These are phyloP conservation scores for Termitomyces sp. DNA, from an alignment of 768 basidiomycete genomes.

Conservation along the genomic window DNA sequence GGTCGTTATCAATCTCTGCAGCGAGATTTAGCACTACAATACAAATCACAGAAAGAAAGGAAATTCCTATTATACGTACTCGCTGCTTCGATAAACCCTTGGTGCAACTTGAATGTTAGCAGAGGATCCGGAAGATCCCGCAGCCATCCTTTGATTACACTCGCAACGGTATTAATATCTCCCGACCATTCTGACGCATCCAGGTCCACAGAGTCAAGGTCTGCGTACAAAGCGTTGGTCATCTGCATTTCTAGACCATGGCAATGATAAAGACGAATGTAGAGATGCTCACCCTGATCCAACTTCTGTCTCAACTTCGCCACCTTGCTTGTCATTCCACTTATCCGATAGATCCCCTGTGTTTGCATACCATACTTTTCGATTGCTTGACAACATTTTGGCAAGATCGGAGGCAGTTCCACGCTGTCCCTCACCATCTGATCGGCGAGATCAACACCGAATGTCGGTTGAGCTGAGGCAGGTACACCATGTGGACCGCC, in stretches of 20 bases:
- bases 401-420: slow-evolving; percentile 83
- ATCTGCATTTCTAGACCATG: not conserved
- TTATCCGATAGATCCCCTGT: slow-evolving; percentile 91
- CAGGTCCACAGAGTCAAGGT: slow-evolving; percentile 83
- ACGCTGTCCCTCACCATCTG: slow-evolving; percentile 90
- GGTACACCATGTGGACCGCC: slow-evolving; percentile 59
- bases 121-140: slow-evolving; percentile 94
- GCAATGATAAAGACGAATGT: slow-evolving; percentile 1
- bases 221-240: slow-evolving; percentile 24
- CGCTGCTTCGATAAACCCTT: slow-evolving; percentile 92
- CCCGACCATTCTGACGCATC: slow-evolving; percentile 85
- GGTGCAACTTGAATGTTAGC: slow-evolving; percentile 76
- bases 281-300: slow-evolving; percentile 64
- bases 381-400: slow-evolving; percentile 87
- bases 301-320: slow-evolving; percentile 74
- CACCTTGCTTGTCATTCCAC: slow-evolving; percentile 86
- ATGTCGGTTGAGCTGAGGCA: slow-evolving; percentile 58
- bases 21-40: not conserved
- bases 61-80: slow-evolving; percentile 29
- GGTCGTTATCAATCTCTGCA: slow-evolving; percentile 87
- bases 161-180: slow-evolving; percentile 96
- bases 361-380: slow-evolving; percentile 81
- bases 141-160: slow-evolving; percentile 92
- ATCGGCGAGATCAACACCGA: slow-evolving; percentile 87
- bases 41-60: not conserved